Conservation (phyloP, 2,329 filamentous ascomycete species). For the Trichocomaceae sp. region DNA sequence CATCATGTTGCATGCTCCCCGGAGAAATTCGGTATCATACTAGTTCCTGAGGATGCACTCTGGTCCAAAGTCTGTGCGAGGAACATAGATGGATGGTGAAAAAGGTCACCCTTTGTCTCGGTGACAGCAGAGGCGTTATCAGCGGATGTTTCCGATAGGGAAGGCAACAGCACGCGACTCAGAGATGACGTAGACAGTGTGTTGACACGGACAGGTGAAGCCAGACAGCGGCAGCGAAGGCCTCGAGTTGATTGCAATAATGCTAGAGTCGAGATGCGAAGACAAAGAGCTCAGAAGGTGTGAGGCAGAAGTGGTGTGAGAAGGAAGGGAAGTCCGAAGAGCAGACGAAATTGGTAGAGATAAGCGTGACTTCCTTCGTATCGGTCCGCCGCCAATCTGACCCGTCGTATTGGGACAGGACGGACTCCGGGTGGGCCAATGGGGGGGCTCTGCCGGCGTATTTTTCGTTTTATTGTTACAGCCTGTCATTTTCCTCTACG, state of each 20-base stretch:
- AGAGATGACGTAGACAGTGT: background rate
- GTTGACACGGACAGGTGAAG: background rate
- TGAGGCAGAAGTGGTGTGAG: background rate
- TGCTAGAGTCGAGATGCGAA: background rate
- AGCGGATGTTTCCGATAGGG: background rate
- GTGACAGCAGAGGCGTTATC: constrained; percentile 2
- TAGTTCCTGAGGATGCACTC: constrained; percentile 33
- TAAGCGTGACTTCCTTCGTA: background rate
- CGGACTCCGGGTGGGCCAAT: background rate
- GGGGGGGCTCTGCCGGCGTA: background rate
- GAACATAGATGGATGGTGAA: constrained; percentile 27
- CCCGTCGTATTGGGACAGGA: background rate
- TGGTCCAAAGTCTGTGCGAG: constrained; percentile 35
- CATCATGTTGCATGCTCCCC: constrained; percentile 30
- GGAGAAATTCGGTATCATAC: constrained; percentile 15
- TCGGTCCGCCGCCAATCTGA: background rate
- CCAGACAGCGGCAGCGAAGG: background rate
- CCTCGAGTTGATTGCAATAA: background rate
- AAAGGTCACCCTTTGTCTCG: background rate
- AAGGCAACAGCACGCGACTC: constrained; percentile 8
- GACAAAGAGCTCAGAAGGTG: background rate
- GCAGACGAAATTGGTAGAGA: background rate
- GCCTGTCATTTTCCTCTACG: background rate
- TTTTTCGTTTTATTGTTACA: background rate
- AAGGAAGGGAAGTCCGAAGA: background rate